A percentile compares a stretch with the other conserved stretches of the same genome.
Conservation (phyloP, 139 green algal genomes). For the Edaphochlamys debaryana region DNA sequence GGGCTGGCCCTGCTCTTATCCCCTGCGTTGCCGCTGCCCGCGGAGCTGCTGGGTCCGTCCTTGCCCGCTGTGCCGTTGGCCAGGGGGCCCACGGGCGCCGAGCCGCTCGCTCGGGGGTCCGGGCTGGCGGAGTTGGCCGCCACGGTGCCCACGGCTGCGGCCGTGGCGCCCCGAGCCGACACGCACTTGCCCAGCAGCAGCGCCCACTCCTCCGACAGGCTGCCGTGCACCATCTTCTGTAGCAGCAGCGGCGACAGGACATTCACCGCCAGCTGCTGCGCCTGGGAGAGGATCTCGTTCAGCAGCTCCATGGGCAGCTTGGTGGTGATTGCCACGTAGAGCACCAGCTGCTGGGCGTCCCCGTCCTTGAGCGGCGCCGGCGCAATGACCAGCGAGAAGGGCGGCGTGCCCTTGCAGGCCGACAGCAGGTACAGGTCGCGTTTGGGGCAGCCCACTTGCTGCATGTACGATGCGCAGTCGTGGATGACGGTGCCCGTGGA, state of each 20-base stretch:
- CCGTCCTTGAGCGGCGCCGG: conserved; percentile 10
- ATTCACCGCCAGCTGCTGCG: neutral
- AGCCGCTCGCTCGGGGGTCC: neutral
- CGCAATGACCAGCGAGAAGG: conserved; percentile 14
- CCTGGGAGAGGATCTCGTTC: neutral
- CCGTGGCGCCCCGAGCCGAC: neutral
- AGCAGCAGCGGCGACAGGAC: conserved; percentile 13
- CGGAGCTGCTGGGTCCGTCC: neutral
- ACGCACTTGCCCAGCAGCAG: conserved; percentile 17
- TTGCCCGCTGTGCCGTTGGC: conserved; percentile 10
- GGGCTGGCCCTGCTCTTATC: neutral
- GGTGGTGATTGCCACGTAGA: conserved; percentile 9
- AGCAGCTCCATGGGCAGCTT: conserved; percentile 16
- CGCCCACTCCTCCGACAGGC: conserved; percentile 21
- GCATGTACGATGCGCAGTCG: conserved; percentile 37
- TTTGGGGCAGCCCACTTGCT: conserved; percentile 38
- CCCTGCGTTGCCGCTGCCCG: neutral
- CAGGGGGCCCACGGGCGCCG: neutral
- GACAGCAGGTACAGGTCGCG: conserved; percentile 37
- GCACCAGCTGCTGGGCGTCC: neutral
- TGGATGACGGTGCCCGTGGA: conserved; percentile 9
- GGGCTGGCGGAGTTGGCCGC: neutral
- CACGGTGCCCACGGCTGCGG: neutral
- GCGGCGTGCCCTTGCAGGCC: conserved; percentile 17
- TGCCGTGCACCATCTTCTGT: neutral